Base-by-base conservation (phyloP, 192 early-diverging fungal species). In the Coemansia sp. region DNA sequence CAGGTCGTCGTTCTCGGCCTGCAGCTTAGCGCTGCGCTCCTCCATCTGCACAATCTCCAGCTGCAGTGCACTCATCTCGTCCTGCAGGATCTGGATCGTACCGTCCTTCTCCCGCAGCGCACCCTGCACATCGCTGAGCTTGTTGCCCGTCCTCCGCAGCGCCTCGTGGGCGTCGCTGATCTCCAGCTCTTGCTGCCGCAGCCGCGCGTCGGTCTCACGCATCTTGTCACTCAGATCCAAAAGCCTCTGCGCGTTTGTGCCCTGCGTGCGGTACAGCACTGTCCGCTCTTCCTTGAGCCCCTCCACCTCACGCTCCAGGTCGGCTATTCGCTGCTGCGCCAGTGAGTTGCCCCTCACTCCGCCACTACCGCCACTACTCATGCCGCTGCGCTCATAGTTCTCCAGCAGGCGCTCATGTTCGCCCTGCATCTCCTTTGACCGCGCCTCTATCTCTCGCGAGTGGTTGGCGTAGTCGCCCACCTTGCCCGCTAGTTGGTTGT, bases 11-110 rank as follows among this genome's bases (percentile, higher is more conserved):
- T 98, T 96, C 67, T 98, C 96, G 14, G 74, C 60, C 67, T 89
- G 87, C 44, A 98, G 69, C 24, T 83, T 77, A 24, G 82, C 82
- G 41, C 86, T 73, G 21, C 80, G 63, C 56, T 90, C 85, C 65
- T 92, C 89, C 10, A 81, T 72, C 60, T 92, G 91, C 6, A 86
- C 80, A 42, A 97, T 84, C 65, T 98, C 96, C 33, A 98, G 85
- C 59, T 97, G 94, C 57, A 93, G 70, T 6, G 94, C 88, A 21
- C 87, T 83, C 60, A 94, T 72, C 82, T 98, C 96, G 70, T 98
- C 96, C 76, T 92, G 90, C 46, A 97, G 65, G 21, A 95, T 85
- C 88, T 93, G 92, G 50, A 98, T 96, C 1, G 89, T 90, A n/a
- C 86, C 80, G 62, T 97, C 93, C 72, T 97, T 98, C 73, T 95